phyloP scores from a whole-genome alignment of 2,329 filamentous ascomycete genomes.

The Chrysoporthe puriensis region DNA sequence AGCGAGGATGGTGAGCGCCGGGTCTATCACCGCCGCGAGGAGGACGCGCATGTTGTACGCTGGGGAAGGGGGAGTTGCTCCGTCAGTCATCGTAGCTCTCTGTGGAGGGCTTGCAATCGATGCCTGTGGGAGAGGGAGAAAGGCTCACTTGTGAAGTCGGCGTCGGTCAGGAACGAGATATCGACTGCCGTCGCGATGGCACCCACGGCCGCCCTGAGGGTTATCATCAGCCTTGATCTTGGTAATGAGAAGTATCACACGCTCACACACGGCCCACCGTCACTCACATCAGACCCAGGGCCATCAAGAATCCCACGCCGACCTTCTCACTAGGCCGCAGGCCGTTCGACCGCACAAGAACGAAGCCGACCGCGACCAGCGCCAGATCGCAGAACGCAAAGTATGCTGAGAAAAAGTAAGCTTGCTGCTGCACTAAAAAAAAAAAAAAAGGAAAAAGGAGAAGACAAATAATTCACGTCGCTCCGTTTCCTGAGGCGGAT shows the following conservation, averaged over 20 bases:
- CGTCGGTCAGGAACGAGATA: slow-evolving; percentile 13
- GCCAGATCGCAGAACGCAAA: slow-evolving; percentile 17
- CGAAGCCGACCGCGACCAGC: slow-evolving; percentile 15
- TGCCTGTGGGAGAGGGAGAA: background rate
- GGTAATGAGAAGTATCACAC: background rate
- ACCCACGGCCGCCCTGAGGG: slow-evolving; percentile 8
- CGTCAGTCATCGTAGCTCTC: background rate
- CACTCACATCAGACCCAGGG: slow-evolving; percentile 19
- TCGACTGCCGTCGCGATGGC: slow-evolving; percentile 15
- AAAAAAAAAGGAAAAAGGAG: background rate
- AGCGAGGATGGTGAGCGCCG: slow-evolving; percentile 17
- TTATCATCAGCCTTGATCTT: background rate
- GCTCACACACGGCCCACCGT: too few species aligned
- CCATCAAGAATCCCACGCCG: slow-evolving; percentile 10
- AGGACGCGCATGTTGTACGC: slow-evolving; percentile 16
- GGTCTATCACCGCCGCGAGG: slow-evolving; percentile 16
- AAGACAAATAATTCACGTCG: background rate
- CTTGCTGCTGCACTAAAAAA: background rate
- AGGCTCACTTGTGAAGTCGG: slow-evolving; percentile 13
- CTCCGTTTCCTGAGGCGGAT: too few species aligned
- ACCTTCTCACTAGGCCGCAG: slow-evolving; percentile 15
- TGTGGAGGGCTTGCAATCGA: too few species aligned
- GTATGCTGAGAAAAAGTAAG: background rate
- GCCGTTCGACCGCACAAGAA: slow-evolving; percentile 17
- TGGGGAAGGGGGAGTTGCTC: background rate